A percentile compares a stretch with the other conserved stretches of the same genome.
Evolutionary conservation across 306 rosid genomes (phyloP).

Genomic region (Clitoria ternatea): DNA sequence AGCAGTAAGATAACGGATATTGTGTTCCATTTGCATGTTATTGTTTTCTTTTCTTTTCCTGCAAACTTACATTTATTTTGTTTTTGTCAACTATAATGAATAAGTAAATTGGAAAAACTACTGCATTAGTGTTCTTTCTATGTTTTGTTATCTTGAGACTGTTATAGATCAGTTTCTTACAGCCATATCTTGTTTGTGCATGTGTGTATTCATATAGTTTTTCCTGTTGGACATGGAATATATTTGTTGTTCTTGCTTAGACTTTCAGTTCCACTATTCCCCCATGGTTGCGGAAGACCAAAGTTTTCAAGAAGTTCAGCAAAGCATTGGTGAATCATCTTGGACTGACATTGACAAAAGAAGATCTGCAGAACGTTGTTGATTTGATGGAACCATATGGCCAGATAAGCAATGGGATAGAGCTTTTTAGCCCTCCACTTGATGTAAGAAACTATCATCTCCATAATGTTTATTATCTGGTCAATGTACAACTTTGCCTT

Average conservation of each 20-base stretch:
- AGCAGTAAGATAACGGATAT: background rate
- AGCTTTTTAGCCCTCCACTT: conserved; percentile 84
- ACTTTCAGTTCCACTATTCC: conserved; percentile 73
- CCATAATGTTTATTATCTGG: conserved; percentile 2
- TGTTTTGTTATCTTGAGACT: conserved; percentile 10
- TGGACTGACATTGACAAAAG: conserved; percentile 72
- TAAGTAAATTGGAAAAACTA: conserved; percentile 8
- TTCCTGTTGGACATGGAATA: conserved; percentile 14
- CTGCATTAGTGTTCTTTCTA: conserved; percentile 5
- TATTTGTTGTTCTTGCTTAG: conserved; percentile 46
- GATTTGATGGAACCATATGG: conserved; percentile 98
- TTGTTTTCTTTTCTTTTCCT: background rate
- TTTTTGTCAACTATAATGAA: background rate
- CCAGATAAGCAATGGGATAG: conserved; percentile 93
- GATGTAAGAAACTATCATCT: conserved; percentile 58
- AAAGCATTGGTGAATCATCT: conserved; percentile 77
- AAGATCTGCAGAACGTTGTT: conserved; percentile 80
- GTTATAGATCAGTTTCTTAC: conserved; percentile 1
- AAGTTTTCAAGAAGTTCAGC: conserved; percentile 44
- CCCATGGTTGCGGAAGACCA: conserved; percentile 59
- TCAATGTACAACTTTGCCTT: conserved; percentile 11
- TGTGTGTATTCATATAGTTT: background rate
- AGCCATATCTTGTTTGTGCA: conserved; percentile 15
- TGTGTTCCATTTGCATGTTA: background rate
- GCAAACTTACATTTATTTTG: background rate